Percentiles rank a stretch among this genome's conserved stretches.
These are phyloP conservation scores for Schwanniomyces pseudopolymorphus DNA, from an alignment of 805 yeast species.

Conservation along the genomic window DNA sequence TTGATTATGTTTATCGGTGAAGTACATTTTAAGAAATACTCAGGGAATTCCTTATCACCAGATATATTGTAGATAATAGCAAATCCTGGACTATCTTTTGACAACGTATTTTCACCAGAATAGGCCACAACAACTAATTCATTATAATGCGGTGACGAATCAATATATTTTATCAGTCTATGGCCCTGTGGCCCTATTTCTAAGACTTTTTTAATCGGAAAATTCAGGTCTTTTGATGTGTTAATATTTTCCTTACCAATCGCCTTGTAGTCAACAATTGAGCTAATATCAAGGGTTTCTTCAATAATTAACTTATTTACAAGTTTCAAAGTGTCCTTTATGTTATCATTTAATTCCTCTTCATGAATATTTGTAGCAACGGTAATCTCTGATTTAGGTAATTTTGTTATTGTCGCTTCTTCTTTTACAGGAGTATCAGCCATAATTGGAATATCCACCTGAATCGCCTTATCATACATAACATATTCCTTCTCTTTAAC, in stretches of 20 bases:
- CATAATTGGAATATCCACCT: slow-evolving; percentile 8
- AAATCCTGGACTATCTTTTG: slow-evolving; percentile 18
- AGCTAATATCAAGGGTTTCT: slow-evolving; percentile 7
- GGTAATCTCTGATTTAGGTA: slow-evolving; percentile 1
- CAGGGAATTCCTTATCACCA: slow-evolving; percentile 16
- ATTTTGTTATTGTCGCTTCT: neutral
- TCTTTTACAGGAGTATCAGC: neutral
- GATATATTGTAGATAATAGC: slow-evolving; percentile 35
- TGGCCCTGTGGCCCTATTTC: slow-evolving; percentile 2
- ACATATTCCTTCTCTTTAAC: slow-evolving; percentile 7
- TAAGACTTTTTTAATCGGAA: neutral
- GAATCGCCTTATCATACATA: slow-evolving; percentile 24
- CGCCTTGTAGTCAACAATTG: slow-evolving; percentile 2
- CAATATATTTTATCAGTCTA: slow-evolving; percentile 21
- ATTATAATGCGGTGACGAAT: slow-evolving; percentile 30
- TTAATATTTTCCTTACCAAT: neutral
- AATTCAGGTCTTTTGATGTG: neutral
- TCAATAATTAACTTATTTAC: slow-evolving; percentile 18
- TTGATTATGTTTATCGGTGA: slow-evolving; percentile 38
- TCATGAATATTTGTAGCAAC: slow-evolving; percentile 13
- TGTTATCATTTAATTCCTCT: slow-evolving; percentile 15
- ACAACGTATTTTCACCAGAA: neutral
- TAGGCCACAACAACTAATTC: slow-evolving; percentile 29
- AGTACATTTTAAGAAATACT: slow-evolving; percentile 43
- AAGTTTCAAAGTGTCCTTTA: slow-evolving; percentile 22